Evolutionary conservation across 202 grass and related monocot species (phyloP), one percentile per base, ranked within the genome.

Genomic region (Eragrostis tef): DNA sequence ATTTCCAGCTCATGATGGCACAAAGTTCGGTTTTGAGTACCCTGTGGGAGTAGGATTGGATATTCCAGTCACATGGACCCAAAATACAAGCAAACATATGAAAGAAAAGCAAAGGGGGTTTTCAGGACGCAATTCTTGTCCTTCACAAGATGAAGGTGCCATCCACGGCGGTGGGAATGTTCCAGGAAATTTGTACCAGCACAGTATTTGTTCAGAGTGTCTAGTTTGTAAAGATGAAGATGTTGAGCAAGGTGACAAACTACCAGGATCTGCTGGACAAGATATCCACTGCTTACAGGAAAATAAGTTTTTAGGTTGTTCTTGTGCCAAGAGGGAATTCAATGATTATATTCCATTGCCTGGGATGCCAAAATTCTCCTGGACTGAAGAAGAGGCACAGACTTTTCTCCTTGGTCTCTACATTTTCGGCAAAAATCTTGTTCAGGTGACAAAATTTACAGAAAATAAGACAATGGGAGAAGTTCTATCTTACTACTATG

Each of bases 381-480:
- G 92, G 92, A 91, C 73, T 78, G 77, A 93, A 59, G 80, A 81
- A 78, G 92, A 94, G 74, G 74, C 65, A 78, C 88, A 95, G 12
- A 87, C 43, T 73, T 95, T 95, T 81, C 88, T 98, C 72, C 87
- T 98, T 79, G 92, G 92, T 56, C 74, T 98, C 21, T 98, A 98
- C 54, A 88, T 93, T 74, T 98, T 95, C 77, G 92, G 88, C 34
- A 98, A 98, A 87, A 89, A 91, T 84, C 87, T 98, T 80, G 86
- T 93, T 62, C 86, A 89, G 71, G 86, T 94, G 84, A 75, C 43
- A 10, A 88, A 81, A 62, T 93, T 98, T 91, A 43, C 89, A 34
- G 75, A 75, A 42, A 74, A 41, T 51, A 98, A 91, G 75, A 90
- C 77, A 57, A 85, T 91, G 85, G 95, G 92, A 73, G 90, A 95